These are phyloP conservation scores for Boletus nobilissimus DNA, from an alignment of 1,284 basidiomycete species.

Conservation along the genomic window DNA sequence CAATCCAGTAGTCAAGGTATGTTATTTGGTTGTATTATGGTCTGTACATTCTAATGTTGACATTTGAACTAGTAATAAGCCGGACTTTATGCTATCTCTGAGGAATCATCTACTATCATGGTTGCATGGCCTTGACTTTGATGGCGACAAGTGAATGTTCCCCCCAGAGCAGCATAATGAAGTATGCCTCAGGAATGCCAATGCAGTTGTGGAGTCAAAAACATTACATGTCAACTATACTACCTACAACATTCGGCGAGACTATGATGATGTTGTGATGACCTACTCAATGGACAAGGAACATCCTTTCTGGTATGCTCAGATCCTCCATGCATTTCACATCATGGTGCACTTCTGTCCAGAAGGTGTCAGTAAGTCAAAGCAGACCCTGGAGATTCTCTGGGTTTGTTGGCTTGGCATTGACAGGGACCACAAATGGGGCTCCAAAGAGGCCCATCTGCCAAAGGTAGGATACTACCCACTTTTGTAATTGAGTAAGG, in stretches of 20 bases:
- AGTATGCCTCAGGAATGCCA: neutral
- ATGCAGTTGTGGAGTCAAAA: neutral
- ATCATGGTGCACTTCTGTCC: neutral
- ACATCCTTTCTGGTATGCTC: slow-evolving; percentile 30
- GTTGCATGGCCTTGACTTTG: slow-evolving; percentile 17
- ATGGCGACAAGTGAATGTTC: slow-evolving; percentile 24
- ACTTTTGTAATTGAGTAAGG: too few species aligned
- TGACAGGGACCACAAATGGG: neutral
- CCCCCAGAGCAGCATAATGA: neutral
- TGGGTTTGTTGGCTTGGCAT: slow-evolving; percentile 5
- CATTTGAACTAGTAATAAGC: neutral
- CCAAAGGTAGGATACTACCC: slow-evolving; percentile 17
- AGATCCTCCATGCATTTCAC: slow-evolving; percentile 11
- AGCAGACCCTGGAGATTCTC: slow-evolving; percentile 21
- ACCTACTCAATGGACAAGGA: slow-evolving; percentile 1
- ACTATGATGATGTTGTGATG: slow-evolving; percentile 14
- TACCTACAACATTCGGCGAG: neutral
- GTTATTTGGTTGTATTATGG: neutral
- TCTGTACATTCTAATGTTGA: neutral
- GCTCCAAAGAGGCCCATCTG: neutral
- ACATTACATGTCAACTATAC: neutral
- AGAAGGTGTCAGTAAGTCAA: neutral
- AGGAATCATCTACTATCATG: slow-evolving; percentile 32
- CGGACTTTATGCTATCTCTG: neutral
- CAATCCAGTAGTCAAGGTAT: slow-evolving; percentile 30